Conservation (phyloP, 78 protist species). For the Monocercomonoides exilis region DNA sequence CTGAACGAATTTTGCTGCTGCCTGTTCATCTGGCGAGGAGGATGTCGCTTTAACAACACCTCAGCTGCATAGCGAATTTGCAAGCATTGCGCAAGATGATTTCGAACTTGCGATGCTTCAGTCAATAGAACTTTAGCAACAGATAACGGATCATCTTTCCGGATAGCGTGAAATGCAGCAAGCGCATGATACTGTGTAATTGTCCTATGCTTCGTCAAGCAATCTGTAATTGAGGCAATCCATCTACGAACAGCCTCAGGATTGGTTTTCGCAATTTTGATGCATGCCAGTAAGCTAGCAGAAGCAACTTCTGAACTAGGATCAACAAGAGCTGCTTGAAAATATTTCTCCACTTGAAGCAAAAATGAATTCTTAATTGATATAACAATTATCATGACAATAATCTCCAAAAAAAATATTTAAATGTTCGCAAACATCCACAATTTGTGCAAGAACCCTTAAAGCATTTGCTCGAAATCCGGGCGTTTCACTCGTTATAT, state of each 20-base stretch:
- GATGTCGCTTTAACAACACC: too few relatives aligned
- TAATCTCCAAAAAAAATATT: neutral
- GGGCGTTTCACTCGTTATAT: neutral
- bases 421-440: slow-evolving; percentile 13
- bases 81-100: too few relatives aligned
- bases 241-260: neutral
- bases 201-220: neutral
- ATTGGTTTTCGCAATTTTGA: neutral
- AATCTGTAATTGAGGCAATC: neutral
- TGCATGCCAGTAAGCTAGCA: neutral
- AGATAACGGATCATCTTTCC: neutral
- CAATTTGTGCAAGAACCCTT: neutral
- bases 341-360: neutral
- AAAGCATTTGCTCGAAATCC: neutral
- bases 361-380: neutral
- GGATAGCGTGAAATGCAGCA: neutral
- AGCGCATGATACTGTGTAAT: neutral
- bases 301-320: neutral
- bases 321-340: neutral
- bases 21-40: too few relatives aligned
- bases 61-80: too few relatives aligned
- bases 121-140: too few relatives aligned
- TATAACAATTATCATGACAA: neutral
- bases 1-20: too few relatives aligned
- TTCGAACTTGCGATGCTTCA: too few relatives aligned